Conservation (phyloP, 208 protist genomes). For the Crithidia sp. region DNA sequence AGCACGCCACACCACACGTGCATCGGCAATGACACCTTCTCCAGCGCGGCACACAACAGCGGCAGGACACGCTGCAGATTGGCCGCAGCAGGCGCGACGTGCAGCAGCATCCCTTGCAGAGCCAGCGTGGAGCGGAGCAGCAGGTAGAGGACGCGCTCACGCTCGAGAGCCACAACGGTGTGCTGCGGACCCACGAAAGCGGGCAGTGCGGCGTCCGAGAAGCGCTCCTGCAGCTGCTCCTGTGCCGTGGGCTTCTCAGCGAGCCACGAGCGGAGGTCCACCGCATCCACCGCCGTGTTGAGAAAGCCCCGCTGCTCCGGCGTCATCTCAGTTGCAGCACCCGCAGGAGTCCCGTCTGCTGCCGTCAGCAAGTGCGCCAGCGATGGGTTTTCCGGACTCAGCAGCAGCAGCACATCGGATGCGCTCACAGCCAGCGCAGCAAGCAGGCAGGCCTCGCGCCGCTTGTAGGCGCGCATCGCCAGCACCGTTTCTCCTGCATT, state of each 20-base stretch:
- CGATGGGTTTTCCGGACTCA: conserved; percentile 58
- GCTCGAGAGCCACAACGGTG: conserved; percentile 23
- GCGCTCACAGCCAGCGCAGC: conserved; percentile 41
- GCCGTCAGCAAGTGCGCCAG: conserved; percentile 39
- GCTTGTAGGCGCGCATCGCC: conserved; percentile 47
- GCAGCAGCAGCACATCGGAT: conserved; percentile 53
- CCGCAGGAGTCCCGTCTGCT: neutral
- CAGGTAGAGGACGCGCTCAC: conserved; percentile 46
- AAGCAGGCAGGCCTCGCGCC: conserved; percentile 50
- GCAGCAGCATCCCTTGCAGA: conserved; percentile 62
- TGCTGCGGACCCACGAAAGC: conserved; percentile 23
- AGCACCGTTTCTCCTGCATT: conserved; percentile 9
- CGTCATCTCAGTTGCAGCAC: conserved; percentile 23
- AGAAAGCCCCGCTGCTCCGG: conserved; percentile 58
- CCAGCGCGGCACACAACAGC: conserved; percentile 46
- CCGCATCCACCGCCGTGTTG: conserved; percentile 46
- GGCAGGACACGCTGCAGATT: conserved; percentile 62
- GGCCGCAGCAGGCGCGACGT: conserved; percentile 34
- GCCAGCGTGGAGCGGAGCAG: conserved; percentile 55
- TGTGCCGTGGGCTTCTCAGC: conserved; percentile 23
- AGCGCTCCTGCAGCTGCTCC: conserved; percentile 19
- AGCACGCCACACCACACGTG: conserved; percentile 57
- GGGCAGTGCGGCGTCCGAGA: conserved; percentile 12
- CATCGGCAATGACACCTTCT: conserved; percentile 52
- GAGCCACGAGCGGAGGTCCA: conserved; percentile 38